Evolutionary conservation across 768 basidiomycete species (phyloP).

Genomic region (Dentipellis fragilis): DNA sequence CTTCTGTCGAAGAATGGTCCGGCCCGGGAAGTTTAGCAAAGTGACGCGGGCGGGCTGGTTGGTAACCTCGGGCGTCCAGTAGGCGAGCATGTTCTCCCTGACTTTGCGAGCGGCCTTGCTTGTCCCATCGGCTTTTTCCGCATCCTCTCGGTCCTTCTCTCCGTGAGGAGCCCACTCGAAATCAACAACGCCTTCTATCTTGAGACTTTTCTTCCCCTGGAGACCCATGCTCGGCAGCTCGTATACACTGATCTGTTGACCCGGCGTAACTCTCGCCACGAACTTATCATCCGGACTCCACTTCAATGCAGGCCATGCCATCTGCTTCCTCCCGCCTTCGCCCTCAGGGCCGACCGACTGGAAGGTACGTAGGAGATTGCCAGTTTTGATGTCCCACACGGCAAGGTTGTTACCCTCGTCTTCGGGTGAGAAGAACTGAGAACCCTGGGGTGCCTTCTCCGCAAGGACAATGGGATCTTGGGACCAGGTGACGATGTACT

Average conservation of each 20-base stretch:
- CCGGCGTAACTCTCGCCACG: constrained; percentile 81
- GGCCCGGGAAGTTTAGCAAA: constrained; percentile 81
- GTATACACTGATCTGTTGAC: constrained; percentile 92
- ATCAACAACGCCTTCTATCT: constrained; percentile 94
- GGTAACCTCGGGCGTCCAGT: constrained; percentile 94
- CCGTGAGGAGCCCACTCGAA: constrained; percentile 97
- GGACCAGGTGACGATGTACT: constrained; percentile 96
- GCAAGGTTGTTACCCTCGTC: constrained; percentile 96
- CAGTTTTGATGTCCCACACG: constrained; percentile 97
- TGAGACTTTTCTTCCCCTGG: constrained; percentile 92
- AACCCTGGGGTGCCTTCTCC: constrained; percentile 71
- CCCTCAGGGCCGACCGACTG: constrained; percentile 50
- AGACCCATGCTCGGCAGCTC: constrained; percentile 92
- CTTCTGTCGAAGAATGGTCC: constrained; percentile 80
- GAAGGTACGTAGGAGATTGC: constrained; percentile 87
- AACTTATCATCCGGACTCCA: constrained; percentile 97
- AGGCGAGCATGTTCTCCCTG: constrained; percentile 88
- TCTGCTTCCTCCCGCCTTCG: constrained; percentile 66
- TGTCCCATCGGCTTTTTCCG: constrained; percentile 11
- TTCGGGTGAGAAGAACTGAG: constrained; percentile 80
- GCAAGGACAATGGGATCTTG: constrained; percentile 85
- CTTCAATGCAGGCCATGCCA: constrained; percentile 93
- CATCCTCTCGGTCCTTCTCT: constrained; percentile 78
- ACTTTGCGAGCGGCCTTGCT: constrained; percentile 49
- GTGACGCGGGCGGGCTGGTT: constrained; percentile 97